Conservation (phyloP, 106 monocot species). For the Allium cepa region DNA sequence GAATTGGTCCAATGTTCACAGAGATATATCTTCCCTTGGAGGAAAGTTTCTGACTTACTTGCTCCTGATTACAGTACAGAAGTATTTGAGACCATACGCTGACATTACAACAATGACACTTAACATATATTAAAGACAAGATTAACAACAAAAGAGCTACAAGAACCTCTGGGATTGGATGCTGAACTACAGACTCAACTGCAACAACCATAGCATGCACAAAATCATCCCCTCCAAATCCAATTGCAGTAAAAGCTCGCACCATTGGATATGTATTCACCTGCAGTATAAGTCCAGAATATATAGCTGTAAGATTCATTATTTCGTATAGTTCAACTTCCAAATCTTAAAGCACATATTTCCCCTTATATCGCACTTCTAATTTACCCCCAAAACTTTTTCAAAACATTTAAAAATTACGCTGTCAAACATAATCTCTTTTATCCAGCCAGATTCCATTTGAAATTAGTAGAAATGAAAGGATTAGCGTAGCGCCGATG, state of each 20-base stretch:
- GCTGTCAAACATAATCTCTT: no score
- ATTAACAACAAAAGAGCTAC: not conserved
- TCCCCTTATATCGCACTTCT: not conserved
- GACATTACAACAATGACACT: no score
- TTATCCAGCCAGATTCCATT: not conserved
- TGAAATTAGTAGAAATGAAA: not conserved
- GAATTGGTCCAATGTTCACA: constrained; percentile 92
- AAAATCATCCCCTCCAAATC: constrained; percentile 96
- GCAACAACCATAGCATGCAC: constrained; percentile 89
- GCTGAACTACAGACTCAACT: constrained; percentile 93
- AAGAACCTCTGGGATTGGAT: constrained; percentile 77
- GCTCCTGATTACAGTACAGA: constrained; percentile 26
- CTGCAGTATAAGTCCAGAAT: constrained; percentile 20
- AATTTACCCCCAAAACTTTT: not conserved
- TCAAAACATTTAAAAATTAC: not conserved
- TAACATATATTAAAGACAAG: no score
- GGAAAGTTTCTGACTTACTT: constrained; percentile 58
- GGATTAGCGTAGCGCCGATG: not conserved
- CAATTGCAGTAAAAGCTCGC: constrained; percentile 94
- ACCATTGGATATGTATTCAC: constrained; percentile 89
- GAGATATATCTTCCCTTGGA: constrained; percentile 80
- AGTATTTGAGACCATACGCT: no score
- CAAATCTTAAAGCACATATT: not conserved
- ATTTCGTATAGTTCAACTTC: not conserved
- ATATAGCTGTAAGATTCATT: not conserved